Conservation (phyloP, 345 rosid species). For the Salix viminalis region DNA sequence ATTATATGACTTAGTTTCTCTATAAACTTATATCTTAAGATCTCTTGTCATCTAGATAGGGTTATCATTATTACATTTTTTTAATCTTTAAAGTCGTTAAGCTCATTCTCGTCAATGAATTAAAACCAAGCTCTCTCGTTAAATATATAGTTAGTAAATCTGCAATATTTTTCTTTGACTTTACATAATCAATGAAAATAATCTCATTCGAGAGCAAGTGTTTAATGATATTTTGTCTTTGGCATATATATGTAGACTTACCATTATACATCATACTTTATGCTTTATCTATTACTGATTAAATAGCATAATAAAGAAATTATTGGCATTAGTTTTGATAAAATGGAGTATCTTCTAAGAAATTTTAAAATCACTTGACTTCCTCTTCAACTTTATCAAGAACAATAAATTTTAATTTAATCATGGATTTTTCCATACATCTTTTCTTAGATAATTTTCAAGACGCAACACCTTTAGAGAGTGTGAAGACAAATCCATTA, state of each 20-base stretch:
- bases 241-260: not conserved
- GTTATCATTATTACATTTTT: not conserved
- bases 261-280: not conserved
- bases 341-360: not conserved
- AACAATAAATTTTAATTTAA: not conserved
- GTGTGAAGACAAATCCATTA: too few species aligned
- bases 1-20: not conserved
- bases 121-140: not conserved
- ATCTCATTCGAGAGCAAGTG: not conserved
- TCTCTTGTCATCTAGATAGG: not conserved
- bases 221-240: not conserved
- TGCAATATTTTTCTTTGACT: not conserved
- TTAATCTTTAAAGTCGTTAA: not conserved
- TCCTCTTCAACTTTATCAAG: not conserved
- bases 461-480: rapidly evolving
- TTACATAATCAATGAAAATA: not conserved
- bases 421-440: not conserved
- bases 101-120: not conserved
- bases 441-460: not conserved
- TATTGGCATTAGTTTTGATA: not conserved
- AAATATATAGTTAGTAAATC: not conserved
- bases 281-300: rapidly evolving
- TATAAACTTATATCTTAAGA: not conserved
- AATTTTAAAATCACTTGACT: not conserved
- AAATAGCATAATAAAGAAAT: not conserved